Percentiles rank a stretch among this genome's conserved stretches.
Conservation (phyloP, 2,329 filamentous ascomycete species). For the Penicillium sp. region DNA sequence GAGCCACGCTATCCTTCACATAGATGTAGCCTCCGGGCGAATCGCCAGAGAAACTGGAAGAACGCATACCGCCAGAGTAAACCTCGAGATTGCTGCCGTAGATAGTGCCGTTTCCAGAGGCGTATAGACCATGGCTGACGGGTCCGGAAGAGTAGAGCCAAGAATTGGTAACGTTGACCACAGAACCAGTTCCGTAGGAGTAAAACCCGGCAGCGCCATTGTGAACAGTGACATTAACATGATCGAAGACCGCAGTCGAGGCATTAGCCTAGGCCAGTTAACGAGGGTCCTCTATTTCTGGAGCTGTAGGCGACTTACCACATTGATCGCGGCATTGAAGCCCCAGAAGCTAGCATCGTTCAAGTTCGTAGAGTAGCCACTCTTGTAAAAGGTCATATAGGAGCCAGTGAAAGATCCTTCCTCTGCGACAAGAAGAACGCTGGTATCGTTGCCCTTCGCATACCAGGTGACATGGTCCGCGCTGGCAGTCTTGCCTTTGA, state of each 20-base stretch:
- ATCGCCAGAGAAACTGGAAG: constrained; percentile 39
- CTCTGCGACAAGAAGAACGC: constrained; percentile 18
- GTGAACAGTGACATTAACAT: constrained; percentile 39
- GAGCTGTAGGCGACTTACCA: constrained; percentile 9
- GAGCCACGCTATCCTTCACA: constrained; percentile 33
- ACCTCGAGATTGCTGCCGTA: constrained; percentile 27
- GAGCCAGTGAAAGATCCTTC: constrained; percentile 24
- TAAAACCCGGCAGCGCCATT: constrained; percentile 41
- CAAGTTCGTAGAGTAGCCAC: constrained; percentile 35
- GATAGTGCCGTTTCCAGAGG: constrained; percentile 37
- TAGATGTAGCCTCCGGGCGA: constrained; percentile 33
- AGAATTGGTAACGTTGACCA: constrained; percentile 30
- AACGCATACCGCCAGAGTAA: constrained; percentile 37
- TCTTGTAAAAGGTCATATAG: constrained; percentile 31
- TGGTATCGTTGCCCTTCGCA: constrained; percentile 23
- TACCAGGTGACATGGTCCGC: constrained; percentile 16
- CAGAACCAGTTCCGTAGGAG: constrained; percentile 33
- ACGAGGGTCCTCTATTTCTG: neutral
- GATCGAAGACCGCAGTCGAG: constrained; percentile 27
- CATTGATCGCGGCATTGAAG: constrained; percentile 36
- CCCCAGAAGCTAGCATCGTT: constrained; percentile 36
- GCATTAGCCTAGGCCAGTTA: constrained; percentile 24
- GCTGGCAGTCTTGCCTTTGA: constrained; percentile 8
- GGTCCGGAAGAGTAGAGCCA: constrained; percentile 40
- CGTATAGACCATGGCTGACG: constrained; percentile 38